phyloP scores from a whole-genome alignment of 345 rosid species.

The Populus euphratica region DNA sequence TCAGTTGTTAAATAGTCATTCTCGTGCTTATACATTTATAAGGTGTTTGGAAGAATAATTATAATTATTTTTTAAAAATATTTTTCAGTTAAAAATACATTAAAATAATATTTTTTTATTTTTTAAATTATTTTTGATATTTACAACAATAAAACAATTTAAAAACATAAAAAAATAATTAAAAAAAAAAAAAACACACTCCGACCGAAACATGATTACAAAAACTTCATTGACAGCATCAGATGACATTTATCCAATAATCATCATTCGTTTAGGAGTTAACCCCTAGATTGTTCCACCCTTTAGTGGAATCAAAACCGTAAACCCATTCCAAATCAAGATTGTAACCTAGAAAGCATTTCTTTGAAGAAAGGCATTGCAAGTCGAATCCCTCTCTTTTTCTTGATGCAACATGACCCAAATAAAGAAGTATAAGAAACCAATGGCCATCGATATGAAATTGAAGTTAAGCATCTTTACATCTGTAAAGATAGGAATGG shows the following conservation, averaged over 20 bases:
- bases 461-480: slow-evolving; percentile 37
- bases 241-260: no score
- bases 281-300: not conserved
- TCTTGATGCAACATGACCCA: not conserved
- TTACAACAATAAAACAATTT: no score
- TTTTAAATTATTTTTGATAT: no score
- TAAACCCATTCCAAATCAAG: not conserved
- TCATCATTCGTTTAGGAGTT: not conserved
- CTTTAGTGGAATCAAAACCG: not conserved
- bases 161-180: no score
- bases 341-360: slow-evolving; percentile 7
- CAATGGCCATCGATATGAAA: slow-evolving; percentile 13
- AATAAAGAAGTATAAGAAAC: slow-evolving; percentile 9
- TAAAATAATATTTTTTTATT: no score
- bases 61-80: no score
- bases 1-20: fast-evolving
- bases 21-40: no score
- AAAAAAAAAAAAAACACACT: no score
- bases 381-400: not conserved
- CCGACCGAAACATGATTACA: no score
- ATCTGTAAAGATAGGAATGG: slow-evolving; percentile 25
- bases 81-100: fast-evolving
- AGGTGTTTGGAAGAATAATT: no score
- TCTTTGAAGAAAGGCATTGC: slow-evolving; percentile 9
- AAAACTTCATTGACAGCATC: no score